Evolutionary conservation across 805 yeast species (phyloP).

Genomic region (Yarrowia hollandica): DNA sequence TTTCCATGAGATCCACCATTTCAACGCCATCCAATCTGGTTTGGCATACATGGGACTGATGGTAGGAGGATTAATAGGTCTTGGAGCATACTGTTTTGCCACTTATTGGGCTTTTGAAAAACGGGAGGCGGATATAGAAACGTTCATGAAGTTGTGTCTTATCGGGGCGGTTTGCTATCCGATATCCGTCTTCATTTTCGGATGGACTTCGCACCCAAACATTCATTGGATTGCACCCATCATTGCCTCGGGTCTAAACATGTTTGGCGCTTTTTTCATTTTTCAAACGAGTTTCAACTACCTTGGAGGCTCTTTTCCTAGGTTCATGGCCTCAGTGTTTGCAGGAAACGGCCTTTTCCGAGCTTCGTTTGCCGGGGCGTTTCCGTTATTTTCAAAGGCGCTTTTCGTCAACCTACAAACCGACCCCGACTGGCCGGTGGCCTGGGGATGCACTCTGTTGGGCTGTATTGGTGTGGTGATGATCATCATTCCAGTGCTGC

Average conservation of each 20-base stretch:
- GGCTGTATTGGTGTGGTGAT: slow-evolving; percentile 47
- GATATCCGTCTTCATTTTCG: slow-evolving; percentile 49
- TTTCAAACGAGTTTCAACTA: slow-evolving; percentile 57
- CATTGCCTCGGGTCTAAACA: slow-evolving; percentile 48
- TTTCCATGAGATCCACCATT: slow-evolving; percentile 46
- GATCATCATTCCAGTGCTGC: slow-evolving; percentile 49
- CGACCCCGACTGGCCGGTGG: slow-evolving; percentile 50
- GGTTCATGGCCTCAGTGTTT: slow-evolving; percentile 55
- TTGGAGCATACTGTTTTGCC: slow-evolving; percentile 2
- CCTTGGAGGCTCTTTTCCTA: slow-evolving; percentile 50
- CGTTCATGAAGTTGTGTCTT: slow-evolving; percentile 38
- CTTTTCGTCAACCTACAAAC: slow-evolving; percentile 48
- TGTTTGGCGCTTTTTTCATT: slow-evolving; percentile 46
- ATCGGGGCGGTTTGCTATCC: slow-evolving; percentile 48
- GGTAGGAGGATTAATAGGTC: slow-evolving; percentile 45
- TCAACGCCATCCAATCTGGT: slow-evolving; percentile 49
- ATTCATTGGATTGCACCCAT: slow-evolving; percentile 55
- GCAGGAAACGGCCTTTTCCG: slow-evolving; percentile 56
- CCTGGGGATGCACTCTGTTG: slow-evolving; percentile 52
- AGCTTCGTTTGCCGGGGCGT: slow-evolving; percentile 52
- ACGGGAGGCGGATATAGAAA: neutral
- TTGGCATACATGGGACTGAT: slow-evolving; percentile 47
- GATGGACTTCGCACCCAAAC: slow-evolving; percentile 49
- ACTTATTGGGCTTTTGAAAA: slow-evolving; percentile 18
- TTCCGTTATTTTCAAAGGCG: slow-evolving; percentile 60